Conservation (phyloP, 176 grass and related monocot genomes). For the Tuctoria greenei region DNA sequence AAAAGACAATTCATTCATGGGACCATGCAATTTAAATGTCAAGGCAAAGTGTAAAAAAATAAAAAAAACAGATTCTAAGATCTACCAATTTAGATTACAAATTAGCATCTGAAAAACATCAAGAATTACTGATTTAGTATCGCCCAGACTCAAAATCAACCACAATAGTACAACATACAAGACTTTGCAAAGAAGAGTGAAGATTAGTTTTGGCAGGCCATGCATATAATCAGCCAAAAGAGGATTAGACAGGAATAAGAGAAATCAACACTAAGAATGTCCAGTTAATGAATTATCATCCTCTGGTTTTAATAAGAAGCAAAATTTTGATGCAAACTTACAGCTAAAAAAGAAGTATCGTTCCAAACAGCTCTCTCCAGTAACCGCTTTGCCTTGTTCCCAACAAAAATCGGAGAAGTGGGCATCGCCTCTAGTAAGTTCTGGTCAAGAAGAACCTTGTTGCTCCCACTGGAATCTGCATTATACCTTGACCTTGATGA, state of each 20-base stretch:
- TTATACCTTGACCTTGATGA: conserved; percentile 96
- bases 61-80: background rate
- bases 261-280: background rate
- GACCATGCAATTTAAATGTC: background rate
- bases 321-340: conserved; percentile 47
- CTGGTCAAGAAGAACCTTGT: conserved; percentile 98
- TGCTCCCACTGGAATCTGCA: conserved; percentile 72
- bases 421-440: conserved; percentile 99
- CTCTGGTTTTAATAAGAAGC: background rate
- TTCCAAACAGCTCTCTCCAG: conserved; percentile 99
- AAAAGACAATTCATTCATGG: conserved; percentile 6
- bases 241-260: background rate
- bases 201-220: background rate
- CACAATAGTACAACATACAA: background rate
- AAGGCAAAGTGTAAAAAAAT: conserved; percentile 8
- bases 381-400: conserved; percentile 94
- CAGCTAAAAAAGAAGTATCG: conserved; percentile 94
- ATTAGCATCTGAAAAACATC: conserved; percentile 1
- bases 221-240: background rate
- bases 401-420: conserved; percentile 99
- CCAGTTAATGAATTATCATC: background rate
- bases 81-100: conserved; percentile 2
- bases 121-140: background rate
- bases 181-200: conserved; percentile 6
- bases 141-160: background rate